Percentiles rank a stretch among this genome's conserved stretches.
These are phyloP conservation scores for Phialophora expanda DNA, from an alignment of 2,329 filamentous ascomycete species.

Conservation along the genomic window DNA sequence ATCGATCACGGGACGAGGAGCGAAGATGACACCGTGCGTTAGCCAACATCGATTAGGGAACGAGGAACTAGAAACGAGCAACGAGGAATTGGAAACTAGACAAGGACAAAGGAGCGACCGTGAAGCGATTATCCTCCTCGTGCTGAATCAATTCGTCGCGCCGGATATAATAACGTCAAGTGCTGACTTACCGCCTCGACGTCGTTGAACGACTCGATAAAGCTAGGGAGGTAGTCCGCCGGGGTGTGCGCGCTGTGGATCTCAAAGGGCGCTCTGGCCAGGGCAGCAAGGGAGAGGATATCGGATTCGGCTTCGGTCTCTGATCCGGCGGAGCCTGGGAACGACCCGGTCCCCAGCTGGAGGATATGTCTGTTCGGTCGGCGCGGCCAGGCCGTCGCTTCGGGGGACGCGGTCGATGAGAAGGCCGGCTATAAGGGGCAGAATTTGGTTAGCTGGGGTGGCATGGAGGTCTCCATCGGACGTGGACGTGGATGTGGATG, in stretches of 20 bases:
- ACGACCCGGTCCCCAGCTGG: conserved; percentile 6
- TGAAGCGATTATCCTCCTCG: no score
- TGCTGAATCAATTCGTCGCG: no score
- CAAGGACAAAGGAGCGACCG: neutral
- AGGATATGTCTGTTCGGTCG: conserved; percentile 14
- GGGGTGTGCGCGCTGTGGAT: neutral
- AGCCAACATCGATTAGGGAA: neutral
- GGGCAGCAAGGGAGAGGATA: neutral
- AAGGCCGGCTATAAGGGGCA: conserved; percentile 3
- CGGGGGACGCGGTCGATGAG: conserved; percentile 7
- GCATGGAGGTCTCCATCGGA: neutral
- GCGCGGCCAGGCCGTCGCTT: conserved; percentile 9
- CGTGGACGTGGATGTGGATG: neutral
- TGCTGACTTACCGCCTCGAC: conserved; percentile 8
- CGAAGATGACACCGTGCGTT: neutral
- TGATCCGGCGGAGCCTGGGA: neutral
- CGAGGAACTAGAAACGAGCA: no score
- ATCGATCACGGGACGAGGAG: no score
- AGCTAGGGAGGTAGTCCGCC: conserved; percentile 11
- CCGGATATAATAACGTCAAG: no score
- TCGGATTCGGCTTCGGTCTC: neutral
- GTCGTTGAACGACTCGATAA: conserved; percentile 10
- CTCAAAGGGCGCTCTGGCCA: conserved; percentile 4
- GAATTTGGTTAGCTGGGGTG: no score
- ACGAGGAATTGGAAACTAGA: no score